Evolutionary conservation across 1,284 basidiomycete species (phyloP).

Genomic region (Ustilago esculenta): DNA sequence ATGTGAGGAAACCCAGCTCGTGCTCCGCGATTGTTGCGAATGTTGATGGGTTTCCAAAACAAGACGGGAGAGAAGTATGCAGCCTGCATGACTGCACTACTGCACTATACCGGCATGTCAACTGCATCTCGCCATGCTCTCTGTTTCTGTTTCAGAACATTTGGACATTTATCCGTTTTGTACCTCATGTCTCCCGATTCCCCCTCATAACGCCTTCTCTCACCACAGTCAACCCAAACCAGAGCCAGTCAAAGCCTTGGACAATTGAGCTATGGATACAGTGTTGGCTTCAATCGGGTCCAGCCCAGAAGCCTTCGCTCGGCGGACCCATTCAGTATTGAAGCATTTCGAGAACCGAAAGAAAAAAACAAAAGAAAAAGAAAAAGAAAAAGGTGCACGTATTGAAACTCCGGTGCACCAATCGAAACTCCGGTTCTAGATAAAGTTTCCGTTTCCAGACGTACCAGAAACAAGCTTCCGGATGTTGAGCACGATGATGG

Average conservation of each 20-base stretch:
- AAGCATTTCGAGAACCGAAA: too few species aligned
- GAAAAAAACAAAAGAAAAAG: too few species aligned
- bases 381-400: neutral
- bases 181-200: too few species aligned
- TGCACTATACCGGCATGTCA: conserved; percentile 22
- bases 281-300: neutral
- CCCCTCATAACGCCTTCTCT: neutral
- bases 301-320: neutral
- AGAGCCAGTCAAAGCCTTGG: too few species aligned
- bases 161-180: too few species aligned
- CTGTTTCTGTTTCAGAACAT: neutral
- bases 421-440: too few species aligned
- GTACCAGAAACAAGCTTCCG: conserved; percentile 12
- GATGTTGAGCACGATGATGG: conserved; percentile 39
- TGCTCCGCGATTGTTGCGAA: too few species aligned
- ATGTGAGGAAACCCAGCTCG: too few species aligned
- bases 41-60: too few species aligned
- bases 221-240: neutral
- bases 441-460: conserved; percentile 7
- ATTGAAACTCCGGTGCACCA: too few species aligned
- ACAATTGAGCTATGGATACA: conserved; percentile 18
- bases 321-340: conserved; percentile 2
- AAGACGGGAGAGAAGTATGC: conserved; percentile 5
- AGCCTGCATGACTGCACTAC: conserved; percentile 37
- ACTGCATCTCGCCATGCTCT: conserved; percentile 4